Conservation (phyloP, 1,284 basidiomycete species). For the Papiliotrema fonsecae region DNA sequence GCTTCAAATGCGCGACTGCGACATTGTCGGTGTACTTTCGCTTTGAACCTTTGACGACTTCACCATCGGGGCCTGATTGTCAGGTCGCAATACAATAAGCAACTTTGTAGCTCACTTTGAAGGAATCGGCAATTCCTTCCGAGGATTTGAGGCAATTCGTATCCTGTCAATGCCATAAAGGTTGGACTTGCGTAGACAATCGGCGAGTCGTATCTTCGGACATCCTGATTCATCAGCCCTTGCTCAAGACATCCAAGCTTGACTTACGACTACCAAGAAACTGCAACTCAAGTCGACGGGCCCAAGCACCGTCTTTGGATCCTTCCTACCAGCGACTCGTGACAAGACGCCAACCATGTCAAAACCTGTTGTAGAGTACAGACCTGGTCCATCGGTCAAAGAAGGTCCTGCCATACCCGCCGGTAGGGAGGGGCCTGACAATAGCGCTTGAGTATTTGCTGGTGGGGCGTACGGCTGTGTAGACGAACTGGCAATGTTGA, state of each 20-base stretch:
- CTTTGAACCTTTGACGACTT: slow-evolving; percentile 59
- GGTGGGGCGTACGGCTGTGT: slow-evolving; percentile 36
- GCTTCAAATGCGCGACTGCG: slow-evolving; percentile 65
- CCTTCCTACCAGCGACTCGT: slow-evolving; percentile 66
- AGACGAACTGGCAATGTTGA: slow-evolving; percentile 35
- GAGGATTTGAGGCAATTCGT: slow-evolving; percentile 69
- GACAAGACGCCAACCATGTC: slow-evolving; percentile 79
- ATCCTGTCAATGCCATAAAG: slow-evolving; percentile 79
- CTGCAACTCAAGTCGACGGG: slow-evolving; percentile 87
- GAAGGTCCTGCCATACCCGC: slow-evolving; percentile 19
- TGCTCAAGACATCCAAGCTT: neutral
- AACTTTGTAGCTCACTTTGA: slow-evolving; percentile 54
- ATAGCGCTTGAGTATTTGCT: slow-evolving; percentile 19
- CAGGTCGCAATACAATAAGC: slow-evolving; percentile 57
- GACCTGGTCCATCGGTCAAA: slow-evolving; percentile 38
- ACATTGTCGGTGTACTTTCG: slow-evolving; percentile 64
- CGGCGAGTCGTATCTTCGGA: slow-evolving; percentile 70
- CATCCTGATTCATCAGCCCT: slow-evolving; percentile 51
- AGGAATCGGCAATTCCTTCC: slow-evolving; percentile 82
- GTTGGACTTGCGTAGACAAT: slow-evolving; percentile 81
- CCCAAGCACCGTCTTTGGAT: slow-evolving; percentile 73
- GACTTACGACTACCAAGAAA: slow-evolving; percentile 66
- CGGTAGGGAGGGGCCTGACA: slow-evolving; percentile 16
- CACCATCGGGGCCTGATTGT: slow-evolving; percentile 62
- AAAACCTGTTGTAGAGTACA: slow-evolving; percentile 85